Evolutionary conservation across 1,284 basidiomycete genomes (phyloP).

Genomic region (Phylloboletellus chloephorus): DNA sequence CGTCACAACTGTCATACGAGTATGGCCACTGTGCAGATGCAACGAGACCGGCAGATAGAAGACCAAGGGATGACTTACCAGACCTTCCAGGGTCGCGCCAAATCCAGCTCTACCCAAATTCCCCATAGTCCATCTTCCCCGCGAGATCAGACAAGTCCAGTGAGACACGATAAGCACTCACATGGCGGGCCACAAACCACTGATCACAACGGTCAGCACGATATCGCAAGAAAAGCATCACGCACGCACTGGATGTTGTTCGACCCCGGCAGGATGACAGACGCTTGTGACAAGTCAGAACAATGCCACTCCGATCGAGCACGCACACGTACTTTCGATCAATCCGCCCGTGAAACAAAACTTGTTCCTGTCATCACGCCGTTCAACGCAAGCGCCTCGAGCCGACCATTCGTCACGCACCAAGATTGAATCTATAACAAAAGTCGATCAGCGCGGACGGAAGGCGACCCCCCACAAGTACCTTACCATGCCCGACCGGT

Average conservation of each 20-base stretch:
- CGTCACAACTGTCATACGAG: conserved; percentile 74
- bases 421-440: conserved; percentile 33
- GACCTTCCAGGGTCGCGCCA: conserved; percentile 62
- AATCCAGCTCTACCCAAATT: conserved; percentile 75
- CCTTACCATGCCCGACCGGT: conserved; percentile 37
- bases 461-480: neutral
- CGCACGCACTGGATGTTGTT: conserved; percentile 42
- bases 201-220: conserved; percentile 19
- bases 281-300: conserved; percentile 36
- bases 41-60: neutral
- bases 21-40: conserved; percentile 48
- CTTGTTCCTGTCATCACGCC: conserved; percentile 48
- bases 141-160: conserved; percentile 3
- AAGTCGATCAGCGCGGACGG: neutral
- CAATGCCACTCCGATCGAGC: conserved; percentile 26
- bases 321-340: conserved; percentile 47
- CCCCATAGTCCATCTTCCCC: conserved; percentile 67
- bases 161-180: conserved; percentile 28
- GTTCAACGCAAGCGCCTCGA: conserved; percentile 34
- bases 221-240: neutral
- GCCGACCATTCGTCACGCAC: conserved; percentile 35
- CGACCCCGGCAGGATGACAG: conserved; percentile 54
- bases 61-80: conserved; percentile 30
- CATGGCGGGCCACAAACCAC: conserved; percentile 71
- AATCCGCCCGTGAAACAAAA: conserved; percentile 81